phyloP scores from a whole-genome alignment of 1,139 yeast genomes.

The Pichia sp. region DNA sequence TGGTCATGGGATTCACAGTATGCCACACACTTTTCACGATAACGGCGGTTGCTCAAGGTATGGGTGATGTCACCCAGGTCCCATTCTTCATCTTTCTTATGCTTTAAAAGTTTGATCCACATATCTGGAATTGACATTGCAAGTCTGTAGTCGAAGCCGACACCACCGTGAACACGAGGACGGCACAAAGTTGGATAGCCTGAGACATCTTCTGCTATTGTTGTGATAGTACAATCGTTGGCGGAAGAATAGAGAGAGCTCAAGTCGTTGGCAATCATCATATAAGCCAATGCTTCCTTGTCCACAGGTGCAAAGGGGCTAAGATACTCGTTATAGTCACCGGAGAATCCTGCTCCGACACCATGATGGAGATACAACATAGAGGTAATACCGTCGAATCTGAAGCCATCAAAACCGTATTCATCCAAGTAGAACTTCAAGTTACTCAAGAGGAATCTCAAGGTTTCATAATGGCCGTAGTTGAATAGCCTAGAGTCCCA shows the following conservation, averaged over 20 bases:
- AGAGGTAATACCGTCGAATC: constrained; percentile 95
- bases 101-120: constrained; percentile 96
- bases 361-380: constrained; percentile 94
- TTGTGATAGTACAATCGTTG: constrained; percentile 44
- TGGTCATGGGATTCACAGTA: constrained; percentile 97
- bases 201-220: constrained; percentile 95
- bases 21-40: constrained; percentile 84
- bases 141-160: constrained; percentile 87
- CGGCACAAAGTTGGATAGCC: constrained; percentile 96
- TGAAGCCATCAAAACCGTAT: constrained; percentile 86
- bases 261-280: constrained; percentile 86
- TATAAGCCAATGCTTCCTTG: constrained; percentile 77
- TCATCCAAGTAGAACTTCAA: constrained; percentile 79
- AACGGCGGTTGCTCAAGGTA: constrained; percentile 83
- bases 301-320: constrained; percentile 75
- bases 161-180: constrained; percentile 71
- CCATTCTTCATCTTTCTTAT: constrained; percentile 85
- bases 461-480: constrained; percentile 85
- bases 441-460: constrained; percentile 83
- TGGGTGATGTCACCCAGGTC: constrained; percentile 74
- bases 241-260: constrained; percentile 49
- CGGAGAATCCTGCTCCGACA: constrained; percentile 77
- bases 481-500: constrained; percentile 96
- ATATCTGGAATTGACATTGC: constrained; percentile 98
- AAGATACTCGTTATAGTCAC: constrained; percentile 88